A percentile compares a stretch with the other conserved stretches of the same genome.
These are phyloP conservation scores for Verticillium isaacii DNA, from an alignment of 2,329 filamentous ascomycete species.

Conservation along the genomic window DNA sequence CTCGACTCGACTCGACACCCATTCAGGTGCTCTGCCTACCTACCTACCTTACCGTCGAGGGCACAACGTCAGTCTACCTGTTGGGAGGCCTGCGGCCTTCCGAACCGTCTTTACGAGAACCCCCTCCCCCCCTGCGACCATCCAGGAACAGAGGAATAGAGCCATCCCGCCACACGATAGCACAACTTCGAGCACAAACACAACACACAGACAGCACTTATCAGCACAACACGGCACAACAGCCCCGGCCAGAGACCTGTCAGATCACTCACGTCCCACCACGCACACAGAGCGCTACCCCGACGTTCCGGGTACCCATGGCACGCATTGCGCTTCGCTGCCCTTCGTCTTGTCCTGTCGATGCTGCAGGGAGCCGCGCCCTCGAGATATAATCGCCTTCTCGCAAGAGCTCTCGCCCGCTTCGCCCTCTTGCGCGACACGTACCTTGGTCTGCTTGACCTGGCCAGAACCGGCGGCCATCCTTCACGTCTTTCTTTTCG, in stretches of 20 bases:
- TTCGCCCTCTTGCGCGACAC: neutral
- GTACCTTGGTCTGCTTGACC: neutral
- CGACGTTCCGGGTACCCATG: neutral
- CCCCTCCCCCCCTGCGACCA: neutral
- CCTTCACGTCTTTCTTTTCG: neutral
- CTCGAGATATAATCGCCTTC: neutral
- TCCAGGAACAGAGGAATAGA: neutral
- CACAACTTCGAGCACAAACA: constrained; percentile 1
- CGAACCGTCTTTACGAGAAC: neutral
- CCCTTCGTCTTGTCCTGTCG: neutral
- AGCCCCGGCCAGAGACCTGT: neutral
- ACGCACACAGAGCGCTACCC: neutral
- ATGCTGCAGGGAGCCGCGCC: constrained; percentile 3
- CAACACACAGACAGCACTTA: neutral
- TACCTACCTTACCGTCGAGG: neutral
- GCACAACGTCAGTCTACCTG: neutral
- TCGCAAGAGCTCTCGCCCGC: neutral
- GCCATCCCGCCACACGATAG: neutral
- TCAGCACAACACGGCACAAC: neutral
- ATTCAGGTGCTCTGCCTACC: neutral
- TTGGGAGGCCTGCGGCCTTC: neutral
- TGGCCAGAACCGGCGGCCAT: neutral
- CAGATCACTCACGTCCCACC: neutral
- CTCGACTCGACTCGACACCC: neutral
- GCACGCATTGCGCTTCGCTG: neutral